These are phyloP conservation scores for Eustoma russellianum DNA, from an alignment of 257 asterid species.

Conservation along the genomic window DNA sequence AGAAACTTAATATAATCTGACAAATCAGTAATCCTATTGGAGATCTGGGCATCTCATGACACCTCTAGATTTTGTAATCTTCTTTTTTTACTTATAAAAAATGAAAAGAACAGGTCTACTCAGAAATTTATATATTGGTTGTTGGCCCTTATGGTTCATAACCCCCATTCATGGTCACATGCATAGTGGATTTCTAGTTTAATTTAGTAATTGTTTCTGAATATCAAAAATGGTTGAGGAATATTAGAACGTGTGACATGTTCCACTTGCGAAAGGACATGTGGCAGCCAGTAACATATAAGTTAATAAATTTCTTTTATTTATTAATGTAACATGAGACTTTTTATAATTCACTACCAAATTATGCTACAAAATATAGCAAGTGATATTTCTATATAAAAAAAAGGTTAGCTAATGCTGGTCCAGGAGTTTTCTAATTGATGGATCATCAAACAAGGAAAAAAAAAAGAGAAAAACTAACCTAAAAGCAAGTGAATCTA, in stretches of 20 bases:
- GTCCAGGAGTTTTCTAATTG: too few relatives aligned
- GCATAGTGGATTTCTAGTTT: constrained; percentile 10
- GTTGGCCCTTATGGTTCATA: not conserved
- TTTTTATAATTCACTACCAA: too few relatives aligned
- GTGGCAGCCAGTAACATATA: constrained; percentile 15
- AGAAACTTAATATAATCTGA: constrained; percentile 10
- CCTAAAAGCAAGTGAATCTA: too few relatives aligned
- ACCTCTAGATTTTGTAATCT: not conserved
- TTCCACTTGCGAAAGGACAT: constrained; percentile 13
- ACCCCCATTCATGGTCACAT: constrained; percentile 13
- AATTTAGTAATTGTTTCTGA: constrained; percentile 3
- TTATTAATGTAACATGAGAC: too few relatives aligned
- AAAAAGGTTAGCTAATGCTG: too few relatives aligned
- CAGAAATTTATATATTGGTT: too few relatives aligned
- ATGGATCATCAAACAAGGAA: too few relatives aligned
- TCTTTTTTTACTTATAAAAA: not conserved
- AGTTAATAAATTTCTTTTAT: constrained; percentile 10
- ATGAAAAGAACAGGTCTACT: too few relatives aligned
- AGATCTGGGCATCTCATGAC: constrained; percentile 9
- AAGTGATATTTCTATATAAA: too few relatives aligned
- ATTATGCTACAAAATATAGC: too few relatives aligned
- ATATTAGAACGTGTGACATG: constrained; percentile 8
- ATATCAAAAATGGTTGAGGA: constrained; percentile 4
- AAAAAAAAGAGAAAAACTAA: too few relatives aligned
- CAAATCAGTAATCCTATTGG: constrained; percentile 1